Base-by-base conservation (phyloP, 2,329 filamentous ascomycete genomes). In the Cladophialophora yegresii region DNA sequence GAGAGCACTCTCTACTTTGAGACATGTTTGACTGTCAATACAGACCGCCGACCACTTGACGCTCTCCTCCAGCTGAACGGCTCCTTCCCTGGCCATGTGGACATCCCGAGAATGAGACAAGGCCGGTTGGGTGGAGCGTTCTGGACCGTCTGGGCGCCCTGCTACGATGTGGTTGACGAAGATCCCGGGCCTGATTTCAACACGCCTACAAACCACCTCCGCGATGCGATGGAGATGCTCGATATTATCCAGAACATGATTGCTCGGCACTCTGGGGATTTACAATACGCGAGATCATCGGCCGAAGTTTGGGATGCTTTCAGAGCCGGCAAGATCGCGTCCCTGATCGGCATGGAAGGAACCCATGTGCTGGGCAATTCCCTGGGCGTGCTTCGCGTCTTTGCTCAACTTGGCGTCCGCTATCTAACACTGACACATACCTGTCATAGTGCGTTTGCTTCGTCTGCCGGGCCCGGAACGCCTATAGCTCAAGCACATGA, bases 61-160 rank as follows among this genome's bases (percentile, higher is more conserved):
- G 56, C 53, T 5, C 33, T 65, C 16, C 26, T 45, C 8, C 32
- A 65, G 23, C 54, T 88, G 68, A 79, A 89, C 26, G 91, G 90
- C 33, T 85, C 84, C 0, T 77, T 96, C 54, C 73, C 75, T 0
- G 83, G 82, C 3, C 91, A 97, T 70, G 88, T 95, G 58, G 93
- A 97, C 75, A 79, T 96, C 9, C 87, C 89, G 0, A 85, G 92
- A 8, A 82, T 96, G 55, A 82, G 84, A 40, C 76, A 85, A 54
- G 92, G 93, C 1, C 82, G 83, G 69, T 86, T 89, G 66, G 92
- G 92, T 33, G 93, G 92, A 60, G 88, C 90, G 12, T 98, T 97
- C 75, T 97, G 93, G 93, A 93, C 89, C 73, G 91, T 95, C 10
- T 97, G 83, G 71, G 86, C 89, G 47, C 85, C 85, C 0, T 97